phyloP scores from a whole-genome alignment of 2,329 filamentous ascomycete species.

The Colletotrichum kahawae region DNA sequence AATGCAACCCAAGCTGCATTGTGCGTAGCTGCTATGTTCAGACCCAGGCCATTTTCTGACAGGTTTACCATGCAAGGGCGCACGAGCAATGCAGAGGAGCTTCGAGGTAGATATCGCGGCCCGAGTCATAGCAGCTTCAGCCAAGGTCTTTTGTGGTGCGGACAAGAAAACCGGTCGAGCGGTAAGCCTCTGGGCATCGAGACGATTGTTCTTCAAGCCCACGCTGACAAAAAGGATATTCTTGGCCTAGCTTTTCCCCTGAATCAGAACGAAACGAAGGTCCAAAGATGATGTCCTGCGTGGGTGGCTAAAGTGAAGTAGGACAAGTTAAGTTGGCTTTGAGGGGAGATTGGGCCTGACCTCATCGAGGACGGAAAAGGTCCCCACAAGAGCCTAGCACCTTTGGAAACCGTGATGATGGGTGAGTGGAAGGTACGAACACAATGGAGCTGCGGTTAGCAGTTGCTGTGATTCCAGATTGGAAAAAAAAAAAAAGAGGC shows the following conservation, averaged over 20 bases:
- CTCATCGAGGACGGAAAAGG: background rate
- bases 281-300: background rate
- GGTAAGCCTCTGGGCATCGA: background rate
- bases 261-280: background rate
- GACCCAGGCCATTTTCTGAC: background rate
- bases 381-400: background rate
- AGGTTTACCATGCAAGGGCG: background rate
- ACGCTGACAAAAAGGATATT: background rate
- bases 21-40: background rate
- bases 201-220: background rate
- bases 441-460: background rate
- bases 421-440: background rate
- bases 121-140: background rate
- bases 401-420: background rate
- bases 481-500: background rate
- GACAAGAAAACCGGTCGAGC: background rate
- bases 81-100: background rate
- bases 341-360: background rate
- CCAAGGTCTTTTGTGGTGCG: background rate
- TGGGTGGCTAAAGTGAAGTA: background rate
- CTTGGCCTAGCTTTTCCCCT: background rate
- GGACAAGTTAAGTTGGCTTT: background rate
- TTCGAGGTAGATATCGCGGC: background rate
- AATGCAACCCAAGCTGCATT: background rate
- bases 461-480: background rate